Evolutionary conservation across 2,329 filamentous ascomycete genomes (phyloP).

Genomic region (Ophiocordyceps camponoti-floridani): DNA sequence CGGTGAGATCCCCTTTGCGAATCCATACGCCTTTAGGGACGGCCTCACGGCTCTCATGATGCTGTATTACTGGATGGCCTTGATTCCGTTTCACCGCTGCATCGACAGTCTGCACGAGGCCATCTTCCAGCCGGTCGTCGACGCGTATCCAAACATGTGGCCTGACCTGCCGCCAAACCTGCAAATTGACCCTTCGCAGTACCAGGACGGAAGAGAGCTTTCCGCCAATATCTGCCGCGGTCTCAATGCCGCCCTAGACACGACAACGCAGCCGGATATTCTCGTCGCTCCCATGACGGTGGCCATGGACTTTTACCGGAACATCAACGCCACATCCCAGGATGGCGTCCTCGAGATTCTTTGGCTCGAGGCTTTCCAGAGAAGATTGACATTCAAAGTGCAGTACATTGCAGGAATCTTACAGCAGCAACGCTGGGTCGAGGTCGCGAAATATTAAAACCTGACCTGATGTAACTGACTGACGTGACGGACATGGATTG

Average conservation of each 20-base stretch:
- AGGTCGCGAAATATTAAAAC: constrained; percentile 12
- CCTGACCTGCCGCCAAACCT: constrained; percentile 18
- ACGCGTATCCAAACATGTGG: constrained; percentile 20
- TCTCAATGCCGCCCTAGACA: constrained; percentile 26
- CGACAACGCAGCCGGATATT: constrained; percentile 27
- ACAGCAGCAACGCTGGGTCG: constrained; percentile 20
- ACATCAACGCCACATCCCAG: constrained; percentile 17
- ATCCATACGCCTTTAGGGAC: constrained; percentile 26
- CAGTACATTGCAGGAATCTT: constrained; percentile 21
- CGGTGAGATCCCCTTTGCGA: constrained; percentile 23
- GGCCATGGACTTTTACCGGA: constrained; percentile 22
- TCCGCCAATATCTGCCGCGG: constrained; percentile 32
- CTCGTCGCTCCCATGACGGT: constrained; percentile 23
- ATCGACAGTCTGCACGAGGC: constrained; percentile 25
- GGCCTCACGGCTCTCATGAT: constrained; percentile 25
- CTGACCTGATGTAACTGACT: background rate
- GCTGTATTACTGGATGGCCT: constrained; percentile 34
- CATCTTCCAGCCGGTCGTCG: constrained; percentile 24
- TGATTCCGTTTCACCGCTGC: constrained; percentile 29
- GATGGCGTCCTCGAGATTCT: constrained; percentile 25
- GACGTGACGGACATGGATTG: background rate
- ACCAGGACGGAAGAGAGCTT: constrained; percentile 23
- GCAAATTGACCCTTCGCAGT: constrained; percentile 22
- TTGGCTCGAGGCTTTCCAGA: constrained; percentile 28
- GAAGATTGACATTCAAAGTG: constrained; percentile 19